Base-by-base conservation (phyloP, 495 filamentous ascomycete species). In the Annulohypoxylon moriforme region DNA sequence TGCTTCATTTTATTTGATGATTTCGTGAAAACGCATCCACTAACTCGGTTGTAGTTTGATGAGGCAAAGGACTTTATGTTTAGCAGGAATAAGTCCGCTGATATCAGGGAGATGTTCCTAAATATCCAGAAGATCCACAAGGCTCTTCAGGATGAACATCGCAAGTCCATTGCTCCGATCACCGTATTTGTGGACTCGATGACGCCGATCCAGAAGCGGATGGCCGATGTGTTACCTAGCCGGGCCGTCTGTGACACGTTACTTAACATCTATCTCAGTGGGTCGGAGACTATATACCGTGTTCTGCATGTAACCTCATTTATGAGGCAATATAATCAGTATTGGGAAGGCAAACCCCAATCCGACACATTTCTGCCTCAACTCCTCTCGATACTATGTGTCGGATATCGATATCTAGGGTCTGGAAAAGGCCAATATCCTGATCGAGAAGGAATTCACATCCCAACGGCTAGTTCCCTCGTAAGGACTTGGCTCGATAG, bases 231-330 rank as follows among this genome's bases (percentile, higher is more conserved):
- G 8, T 47, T 82, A 29, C 80, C 80, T 7, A 74, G 60, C 14
- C 77, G 62, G 58, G 25, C 47, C 0, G 73, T 78, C n/a, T 82
- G 80, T 67, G 80, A 82, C 42, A 69, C 70, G 3, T 72, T 82
- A 1, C 33, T 87, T 13, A 67, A 78, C 44, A 65, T 76, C 20
- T 87, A 87, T 63, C 73, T 88, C 36, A 64, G 62, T 33, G 80
- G 80, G 9, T 80, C 81, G 5, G 85, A 86, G 56, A 80, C 76
- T 6, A 63, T 85, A 22, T 83, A 87, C 69, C 85, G 87, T 7
- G 81, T 90, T 14, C 68, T 87, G 36, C 81, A 80, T 64, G 77
- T 82, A 4, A 80, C 81, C 14, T 62, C 77, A 8, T 87, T 90
- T 69, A 79, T 70, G 64, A 67, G 40, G 16, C 76, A 85, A 50